These are phyloP conservation scores for Solanum ahanhuiri DNA, from an alignment of 257 asterid genomes.

Conservation along the genomic window DNA sequence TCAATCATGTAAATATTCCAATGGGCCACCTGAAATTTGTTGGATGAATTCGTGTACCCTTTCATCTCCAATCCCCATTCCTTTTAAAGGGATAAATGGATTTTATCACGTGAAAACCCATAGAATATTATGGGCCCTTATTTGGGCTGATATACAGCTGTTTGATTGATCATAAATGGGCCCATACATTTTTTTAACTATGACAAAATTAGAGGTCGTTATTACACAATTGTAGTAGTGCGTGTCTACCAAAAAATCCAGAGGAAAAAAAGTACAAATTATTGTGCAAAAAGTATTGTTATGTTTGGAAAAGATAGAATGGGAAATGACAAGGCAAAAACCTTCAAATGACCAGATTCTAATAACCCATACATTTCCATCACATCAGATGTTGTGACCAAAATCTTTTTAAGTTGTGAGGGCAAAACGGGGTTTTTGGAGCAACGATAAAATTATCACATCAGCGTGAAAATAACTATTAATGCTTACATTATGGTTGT, in stretches of 20 bases:
- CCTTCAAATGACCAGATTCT: slow-evolving; percentile 19
- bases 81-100: neutral
- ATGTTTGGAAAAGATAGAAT: neutral
- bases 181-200: neutral
- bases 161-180: neutral
- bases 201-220: neutral
- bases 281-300: neutral
- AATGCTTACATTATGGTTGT: neutral
- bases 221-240: neutral
- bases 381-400: slow-evolving; percentile 7
- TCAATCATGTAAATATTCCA: neutral
- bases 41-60: neutral
- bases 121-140: neutral
- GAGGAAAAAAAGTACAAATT: neutral
- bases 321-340: neutral
- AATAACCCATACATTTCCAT: slow-evolving; percentile 16
- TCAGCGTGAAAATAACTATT: too few species aligned
- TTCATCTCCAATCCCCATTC: neutral
- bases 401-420: neutral
- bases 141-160: neutral
- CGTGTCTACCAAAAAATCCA: neutral
- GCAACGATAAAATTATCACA: neutral
- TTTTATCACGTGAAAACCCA: neutral
- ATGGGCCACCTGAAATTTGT: neutral
- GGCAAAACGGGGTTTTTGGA: accelerated